Percentiles rank a stretch among this genome's conserved stretches.
Evolutionary conservation across 257 asterid genomes (phyloP).

Genomic region (Phtheirospermum japonicum): DNA sequence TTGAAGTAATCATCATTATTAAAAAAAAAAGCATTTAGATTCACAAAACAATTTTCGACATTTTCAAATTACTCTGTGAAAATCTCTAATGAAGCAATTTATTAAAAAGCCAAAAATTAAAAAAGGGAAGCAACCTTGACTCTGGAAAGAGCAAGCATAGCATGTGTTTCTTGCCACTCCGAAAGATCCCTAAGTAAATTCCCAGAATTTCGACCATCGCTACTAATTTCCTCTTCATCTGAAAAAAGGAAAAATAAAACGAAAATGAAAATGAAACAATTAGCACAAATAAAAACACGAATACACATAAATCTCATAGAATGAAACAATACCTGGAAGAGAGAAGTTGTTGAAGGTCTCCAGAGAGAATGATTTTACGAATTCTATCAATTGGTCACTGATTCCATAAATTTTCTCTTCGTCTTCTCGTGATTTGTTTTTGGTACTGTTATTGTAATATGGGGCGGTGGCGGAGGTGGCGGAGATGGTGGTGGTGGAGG

Average conservation of each 20-base stretch:
- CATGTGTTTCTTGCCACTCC: slow-evolving; percentile 89
- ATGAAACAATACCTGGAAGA: slow-evolving; percentile 47
- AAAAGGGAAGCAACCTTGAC: slow-evolving; percentile 51
- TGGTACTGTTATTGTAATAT: slow-evolving; percentile 1
- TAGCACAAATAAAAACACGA: slow-evolving; percentile 4
- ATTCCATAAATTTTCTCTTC: slow-evolving; percentile 49
- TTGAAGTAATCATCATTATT: slow-evolving; percentile 23
- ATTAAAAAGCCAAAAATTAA: no score
- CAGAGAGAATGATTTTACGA: slow-evolving; percentile 59
- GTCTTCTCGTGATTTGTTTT: slow-evolving; percentile 19
- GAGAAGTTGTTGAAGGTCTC: slow-evolving; percentile 71
- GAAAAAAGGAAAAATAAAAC: slow-evolving; percentile 6
- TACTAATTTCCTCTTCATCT: slow-evolving; percentile 49
- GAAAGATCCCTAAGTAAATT: slow-evolving; percentile 65
- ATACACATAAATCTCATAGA: not conserved
- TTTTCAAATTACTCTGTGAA: not conserved
- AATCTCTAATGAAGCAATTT: not conserved
- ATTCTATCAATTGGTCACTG: slow-evolving; percentile 57
- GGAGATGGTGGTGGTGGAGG: slow-evolving; percentile 25
- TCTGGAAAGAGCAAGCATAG: slow-evolving; percentile 68
- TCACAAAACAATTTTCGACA: no score
- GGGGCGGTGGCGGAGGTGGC: slow-evolving; percentile 26
- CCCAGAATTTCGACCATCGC: slow-evolving; percentile 37
- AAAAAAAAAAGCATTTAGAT: no score
- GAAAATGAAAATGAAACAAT: not conserved